Conservation (phyloP, 371 early-diverging fungal species). For the Syncephalastrum monosporum region DNA sequence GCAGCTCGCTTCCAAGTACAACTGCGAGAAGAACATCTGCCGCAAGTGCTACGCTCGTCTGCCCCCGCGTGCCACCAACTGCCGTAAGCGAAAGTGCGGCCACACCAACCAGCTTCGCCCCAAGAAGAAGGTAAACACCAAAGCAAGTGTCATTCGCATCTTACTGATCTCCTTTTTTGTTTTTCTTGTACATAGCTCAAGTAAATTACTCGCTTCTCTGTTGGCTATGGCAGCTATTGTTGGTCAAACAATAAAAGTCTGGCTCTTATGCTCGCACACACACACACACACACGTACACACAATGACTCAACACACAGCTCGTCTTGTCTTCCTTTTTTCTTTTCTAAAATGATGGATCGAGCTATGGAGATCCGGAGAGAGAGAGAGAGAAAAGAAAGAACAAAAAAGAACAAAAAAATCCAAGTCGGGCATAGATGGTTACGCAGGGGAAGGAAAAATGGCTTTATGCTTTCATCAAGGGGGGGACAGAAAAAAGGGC, state of each 20-base stretch:
- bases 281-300: too few species aligned
- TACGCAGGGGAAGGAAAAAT: background rate
- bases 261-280: too few species aligned
- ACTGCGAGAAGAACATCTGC: slow-evolving; percentile 99
- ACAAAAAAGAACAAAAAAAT: background rate
- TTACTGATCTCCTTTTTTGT: too few species aligned
- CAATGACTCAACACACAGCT: too few species aligned
- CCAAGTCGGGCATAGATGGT: background rate
- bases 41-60: slow-evolving; percentile 99
- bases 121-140: slow-evolving; percentile 82
- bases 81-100: slow-evolving; percentile 99
- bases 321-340: too few species aligned
- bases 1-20: slow-evolving; percentile 97
- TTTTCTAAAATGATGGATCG: too few species aligned
- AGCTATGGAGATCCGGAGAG: background rate
- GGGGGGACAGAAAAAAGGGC: slow-evolving; percentile 4
- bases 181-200: slow-evolving; percentile 27
- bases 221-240: background rate
- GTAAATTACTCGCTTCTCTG: slow-evolving; percentile 22
- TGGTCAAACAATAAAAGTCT: slow-evolving; percentile 9
- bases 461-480: slow-evolving; percentile 7
- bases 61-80: slow-evolving; percentile 99
- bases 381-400: background rate
- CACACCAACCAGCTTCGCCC: slow-evolving; percentile 99
- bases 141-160: background rate